Base-by-base conservation (phyloP, 768 basidiomycete genomes). In the Hemileccinum impolitum region DNA sequence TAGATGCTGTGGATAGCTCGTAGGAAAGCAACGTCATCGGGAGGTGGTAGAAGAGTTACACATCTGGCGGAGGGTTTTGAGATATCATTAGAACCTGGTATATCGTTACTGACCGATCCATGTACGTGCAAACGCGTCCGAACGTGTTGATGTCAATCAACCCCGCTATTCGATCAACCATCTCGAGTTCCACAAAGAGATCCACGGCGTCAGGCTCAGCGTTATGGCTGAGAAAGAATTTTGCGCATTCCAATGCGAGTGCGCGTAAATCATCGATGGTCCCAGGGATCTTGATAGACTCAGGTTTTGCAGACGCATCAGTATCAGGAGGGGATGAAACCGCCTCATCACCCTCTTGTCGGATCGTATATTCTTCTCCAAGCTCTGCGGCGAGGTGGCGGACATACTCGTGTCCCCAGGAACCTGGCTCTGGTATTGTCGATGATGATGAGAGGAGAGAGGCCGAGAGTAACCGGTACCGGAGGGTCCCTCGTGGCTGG, bases 381-480 rank as follows among this genome's bases (percentile, higher is more conserved):
- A 99, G 84, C 64, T 99, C 96, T 2, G 95, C 87, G 11, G 96
- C 91, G 39, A 99, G 80, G 65, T 99, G 95, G 30, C 95, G 85
- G 46, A 98, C 91, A 63, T 99, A 99, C 75, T 99, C 96, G 65
- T 99, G 94, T 4, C 96, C 96, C 96, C 96, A 99, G 28, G 84
- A 79, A n/a, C 95, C 94, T 0, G 96, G 94, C 56, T 93, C 90
- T 3, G 87, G 77, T 18, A 90, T 79, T 3, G 82, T 80, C 3
- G 87, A 80, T 35, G 81, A 75, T 15, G 78, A 61, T 30, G 84
- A 81, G 39, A 81, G 79, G 42, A 87, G 73, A 15, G 85, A 80
- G 9, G 84, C 81, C 7, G 90, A 87, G 31, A 94, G 76, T 18
- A 98, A 80, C 40, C 94, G 88, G 72, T 96, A 98, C 54, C 84